phyloP scores from a whole-genome alignment of 352 stramenopile genomes.

The Elongisporangium prolatum region DNA sequence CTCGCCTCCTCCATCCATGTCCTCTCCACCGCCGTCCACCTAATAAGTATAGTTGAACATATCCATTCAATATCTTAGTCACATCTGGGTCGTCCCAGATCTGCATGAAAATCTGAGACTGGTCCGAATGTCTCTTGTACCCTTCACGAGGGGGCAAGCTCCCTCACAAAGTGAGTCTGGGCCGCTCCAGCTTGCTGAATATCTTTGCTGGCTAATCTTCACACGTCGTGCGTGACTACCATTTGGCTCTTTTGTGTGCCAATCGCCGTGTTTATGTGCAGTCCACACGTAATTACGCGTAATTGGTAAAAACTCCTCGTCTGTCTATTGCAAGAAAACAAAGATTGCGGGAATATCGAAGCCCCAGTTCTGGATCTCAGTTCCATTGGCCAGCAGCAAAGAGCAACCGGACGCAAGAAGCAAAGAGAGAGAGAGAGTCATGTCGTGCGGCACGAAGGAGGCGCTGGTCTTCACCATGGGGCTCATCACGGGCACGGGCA shows the following conservation, averaged over 20 bases:
- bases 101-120: background rate
- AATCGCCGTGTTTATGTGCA: background rate
- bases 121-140: background rate
- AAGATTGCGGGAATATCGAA: background rate
- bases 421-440: constrained; percentile 14
- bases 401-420: constrained; percentile 1
- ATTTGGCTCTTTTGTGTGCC: background rate
- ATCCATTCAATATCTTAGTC: background rate
- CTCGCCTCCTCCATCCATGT: background rate
- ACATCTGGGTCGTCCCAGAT: background rate
- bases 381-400: background rate
- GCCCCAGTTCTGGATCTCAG: background rate
- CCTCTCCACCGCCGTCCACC: background rate
- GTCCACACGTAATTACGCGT: background rate
- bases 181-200: background rate
- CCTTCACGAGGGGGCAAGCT: background rate
- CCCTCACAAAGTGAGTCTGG: background rate
- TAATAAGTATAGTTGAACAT: background rate
- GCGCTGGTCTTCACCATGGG: constrained; percentile 75
- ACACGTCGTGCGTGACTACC: background rate
- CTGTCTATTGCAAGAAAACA: background rate
- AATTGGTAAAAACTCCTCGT: background rate
- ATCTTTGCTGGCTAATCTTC: background rate
- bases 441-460: constrained; percentile 80
- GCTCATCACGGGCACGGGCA: constrained; percentile 79